phyloP scores from a whole-genome alignment of 495 filamentous ascomycete species.

The Choiromyces venosus region DNA sequence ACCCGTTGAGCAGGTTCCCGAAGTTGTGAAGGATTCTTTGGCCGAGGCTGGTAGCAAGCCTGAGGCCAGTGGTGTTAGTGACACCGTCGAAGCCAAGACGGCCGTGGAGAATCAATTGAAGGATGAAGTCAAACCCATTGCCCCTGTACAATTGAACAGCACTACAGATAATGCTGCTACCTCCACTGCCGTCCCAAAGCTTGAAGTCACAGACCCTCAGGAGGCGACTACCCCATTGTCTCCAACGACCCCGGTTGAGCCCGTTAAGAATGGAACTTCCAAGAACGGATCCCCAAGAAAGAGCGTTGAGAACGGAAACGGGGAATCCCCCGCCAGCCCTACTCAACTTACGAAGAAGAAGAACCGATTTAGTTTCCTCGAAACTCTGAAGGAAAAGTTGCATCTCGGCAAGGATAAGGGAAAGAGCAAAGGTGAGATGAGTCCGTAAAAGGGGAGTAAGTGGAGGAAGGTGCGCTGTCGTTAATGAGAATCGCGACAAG shows the following conservation, averaged over 20 bases:
- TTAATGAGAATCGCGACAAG: conserved; percentile 37
- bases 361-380: conserved; percentile 55
- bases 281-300: conserved; percentile 38
- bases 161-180: conserved; percentile 6
- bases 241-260: conserved; percentile 34
- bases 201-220: background rate
- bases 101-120: conserved; percentile 49
- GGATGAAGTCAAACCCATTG: conserved; percentile 16
- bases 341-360: conserved; percentile 55
- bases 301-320: conserved; percentile 43
- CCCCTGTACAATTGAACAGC: conserved; percentile 10
- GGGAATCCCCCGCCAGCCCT: conserved; percentile 33
- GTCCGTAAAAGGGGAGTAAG: conserved; percentile 35
- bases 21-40: conserved; percentile 67
- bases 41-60: conserved; percentile 57
- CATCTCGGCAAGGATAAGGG: conserved; percentile 42
- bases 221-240: conserved; percentile 23
- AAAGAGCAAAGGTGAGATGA: conserved; percentile 40
- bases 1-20: conserved; percentile 57
- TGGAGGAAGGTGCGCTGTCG: conserved; percentile 30
- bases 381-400: conserved; percentile 56
- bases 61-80: conserved; percentile 64
- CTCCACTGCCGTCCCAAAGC: conserved; percentile 7
- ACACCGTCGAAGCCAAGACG: conserved; percentile 71
- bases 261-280: conserved; percentile 29